Evolutionary conservation across 1,284 basidiomycete genomes (phyloP).

Genomic region (Schizopora paradoxa): DNA sequence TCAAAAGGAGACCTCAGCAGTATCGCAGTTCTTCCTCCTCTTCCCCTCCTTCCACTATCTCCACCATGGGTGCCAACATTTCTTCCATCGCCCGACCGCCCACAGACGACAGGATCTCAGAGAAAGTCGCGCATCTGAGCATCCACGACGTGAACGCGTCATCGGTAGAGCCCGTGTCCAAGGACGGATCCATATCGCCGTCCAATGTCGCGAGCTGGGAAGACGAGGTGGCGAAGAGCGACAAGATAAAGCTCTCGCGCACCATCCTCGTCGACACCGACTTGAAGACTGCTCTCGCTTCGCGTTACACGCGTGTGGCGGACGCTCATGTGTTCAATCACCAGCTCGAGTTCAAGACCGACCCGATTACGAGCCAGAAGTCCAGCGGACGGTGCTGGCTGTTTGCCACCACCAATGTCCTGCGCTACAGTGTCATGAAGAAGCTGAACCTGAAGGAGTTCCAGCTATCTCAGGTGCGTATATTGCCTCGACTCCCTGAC

Average conservation of each 20-base stretch:
- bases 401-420: conserved; percentile 85
- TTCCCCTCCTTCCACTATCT: too few species aligned
- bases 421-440: conserved; percentile 82
- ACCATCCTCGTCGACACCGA: conserved; percentile 76
- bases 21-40: too few species aligned
- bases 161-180: conserved; percentile 26
- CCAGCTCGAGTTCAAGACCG: conserved; percentile 72
- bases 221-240: conserved; percentile 44
- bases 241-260: conserved; percentile 73
- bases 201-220: conserved; percentile 65
- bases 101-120: too few species aligned
- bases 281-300: conserved; percentile 61
- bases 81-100: too few species aligned
- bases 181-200: conserved; percentile 55
- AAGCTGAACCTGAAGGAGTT: conserved; percentile 83
- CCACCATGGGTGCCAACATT: too few species aligned
- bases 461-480: conserved; percentile 76
- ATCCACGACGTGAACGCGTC: too few species aligned
- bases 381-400: conserved; percentile 88
- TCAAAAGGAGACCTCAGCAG: too few species aligned
- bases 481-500: neutral
- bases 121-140: too few species aligned
- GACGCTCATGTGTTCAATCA: conserved; percentile 85
- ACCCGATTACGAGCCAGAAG: conserved; percentile 85
- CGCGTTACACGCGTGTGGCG: conserved; percentile 56